These are phyloP conservation scores for Penicillium sp. DNA, from an alignment of 2,329 filamentous ascomycete genomes.

Conservation along the genomic window DNA sequence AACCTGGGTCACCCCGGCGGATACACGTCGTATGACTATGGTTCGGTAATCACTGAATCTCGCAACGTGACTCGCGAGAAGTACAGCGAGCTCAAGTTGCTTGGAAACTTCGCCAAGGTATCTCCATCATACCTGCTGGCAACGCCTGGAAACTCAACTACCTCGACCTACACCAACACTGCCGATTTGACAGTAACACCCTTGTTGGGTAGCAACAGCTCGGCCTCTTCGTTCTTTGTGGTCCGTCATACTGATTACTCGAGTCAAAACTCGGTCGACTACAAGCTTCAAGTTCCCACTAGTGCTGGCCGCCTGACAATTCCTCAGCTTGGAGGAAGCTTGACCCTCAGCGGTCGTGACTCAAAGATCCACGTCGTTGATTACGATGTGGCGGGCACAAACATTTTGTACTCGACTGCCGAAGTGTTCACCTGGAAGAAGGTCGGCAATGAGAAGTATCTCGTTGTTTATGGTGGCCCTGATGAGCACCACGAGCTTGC, in stretches of 20 bases:
- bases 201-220: conserved; percentile 52
- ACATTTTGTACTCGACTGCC: conserved; percentile 45
- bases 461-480: conserved; percentile 42
- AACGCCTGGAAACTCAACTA: conserved; percentile 48
- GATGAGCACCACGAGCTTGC: conserved; percentile 44
- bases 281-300: conserved; percentile 59
- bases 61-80: conserved; percentile 69
- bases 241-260: conserved; percentile 66
- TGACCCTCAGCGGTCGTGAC: conserved; percentile 43
- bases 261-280: conserved; percentile 56
- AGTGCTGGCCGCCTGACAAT: conserved; percentile 40
- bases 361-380: conserved; percentile 47
- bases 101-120: conserved; percentile 71
- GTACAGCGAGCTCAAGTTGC: conserved; percentile 74
- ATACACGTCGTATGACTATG: conserved; percentile 63
- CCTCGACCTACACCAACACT: conserved; percentile 51
- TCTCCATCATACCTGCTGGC: conserved; percentile 68
- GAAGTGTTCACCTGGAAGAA: conserved; percentile 56
- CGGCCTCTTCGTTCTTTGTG: conserved; percentile 57
- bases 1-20: conserved; percentile 69
- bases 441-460: conserved; percentile 54
- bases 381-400: conserved; percentile 41
- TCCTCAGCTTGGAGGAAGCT: conserved; percentile 40
- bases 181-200: conserved; percentile 60
- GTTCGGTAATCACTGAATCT: conserved; percentile 66